These are phyloP conservation scores for Sporothrix protearum DNA, from an alignment of 2,329 filamentous ascomycete species.

Conservation along the genomic window DNA sequence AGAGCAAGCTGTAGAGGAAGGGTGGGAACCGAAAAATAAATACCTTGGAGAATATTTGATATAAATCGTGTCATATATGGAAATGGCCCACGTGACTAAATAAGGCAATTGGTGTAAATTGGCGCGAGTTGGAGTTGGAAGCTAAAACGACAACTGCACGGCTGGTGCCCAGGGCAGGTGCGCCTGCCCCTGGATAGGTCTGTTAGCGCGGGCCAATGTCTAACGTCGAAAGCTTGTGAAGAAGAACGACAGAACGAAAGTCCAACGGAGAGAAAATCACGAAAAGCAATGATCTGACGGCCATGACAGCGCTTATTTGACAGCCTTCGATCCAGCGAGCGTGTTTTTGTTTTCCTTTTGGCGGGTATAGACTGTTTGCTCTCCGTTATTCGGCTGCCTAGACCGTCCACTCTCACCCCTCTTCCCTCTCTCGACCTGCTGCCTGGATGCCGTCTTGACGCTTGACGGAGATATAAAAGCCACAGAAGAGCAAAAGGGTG, in stretches of 20 bases:
- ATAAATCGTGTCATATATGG: slow-evolving; percentile 16
- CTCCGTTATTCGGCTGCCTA: slow-evolving; percentile 10
- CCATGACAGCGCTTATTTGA: not conserved
- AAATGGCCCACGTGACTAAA: not conserved
- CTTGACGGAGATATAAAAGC: not conserved
- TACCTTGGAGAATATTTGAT: not conserved
- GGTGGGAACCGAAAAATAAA: not conserved
- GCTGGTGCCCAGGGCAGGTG: not conserved
- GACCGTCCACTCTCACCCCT: not conserved
- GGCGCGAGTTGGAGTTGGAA: not conserved
- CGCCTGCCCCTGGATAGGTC: not conserved
- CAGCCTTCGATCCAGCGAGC: not conserved
- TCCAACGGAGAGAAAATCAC: not conserved
- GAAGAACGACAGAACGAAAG: not conserved
- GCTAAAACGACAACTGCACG: not conserved
- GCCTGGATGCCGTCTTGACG: slow-evolving; percentile 4
- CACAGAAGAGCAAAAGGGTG: no score
- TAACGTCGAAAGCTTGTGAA: not conserved
- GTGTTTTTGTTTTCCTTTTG: not conserved
- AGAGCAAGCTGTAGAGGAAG: slow-evolving; percentile 58
- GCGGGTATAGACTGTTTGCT: not conserved
- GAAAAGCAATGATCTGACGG: not conserved
- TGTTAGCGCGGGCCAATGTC: not conserved
- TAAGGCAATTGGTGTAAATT: not conserved
- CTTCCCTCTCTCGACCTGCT: slow-evolving; percentile 1